Conservation (phyloP, 768 basidiomycete species). For the Agrocybe praecox region DNA sequence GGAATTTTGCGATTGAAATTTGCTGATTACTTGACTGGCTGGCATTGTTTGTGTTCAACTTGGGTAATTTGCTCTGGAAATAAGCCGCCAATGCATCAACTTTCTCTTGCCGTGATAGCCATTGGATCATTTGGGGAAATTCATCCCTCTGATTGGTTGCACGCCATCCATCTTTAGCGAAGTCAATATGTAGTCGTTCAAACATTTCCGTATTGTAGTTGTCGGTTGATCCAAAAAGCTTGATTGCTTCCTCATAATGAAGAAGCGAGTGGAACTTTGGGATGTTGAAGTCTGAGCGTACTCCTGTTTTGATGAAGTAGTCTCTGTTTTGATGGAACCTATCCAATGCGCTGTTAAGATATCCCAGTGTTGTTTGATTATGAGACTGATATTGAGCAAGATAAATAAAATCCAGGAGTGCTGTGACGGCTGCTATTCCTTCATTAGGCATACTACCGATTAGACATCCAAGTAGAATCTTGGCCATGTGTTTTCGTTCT, state of each 20-base stretch:
- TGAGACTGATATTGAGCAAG: slow-evolving; percentile 24
- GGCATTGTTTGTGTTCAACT: neutral
- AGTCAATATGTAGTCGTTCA: slow-evolving; percentile 39
- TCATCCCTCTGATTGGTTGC: slow-evolving; percentile 27
- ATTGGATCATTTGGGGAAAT: slow-evolving; percentile 38
- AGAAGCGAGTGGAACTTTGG: slow-evolving; percentile 21
- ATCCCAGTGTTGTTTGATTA: slow-evolving; percentile 20
- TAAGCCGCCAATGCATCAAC: neutral
- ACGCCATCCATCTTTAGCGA: slow-evolving; percentile 32
- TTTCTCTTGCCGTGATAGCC: slow-evolving; percentile 35
- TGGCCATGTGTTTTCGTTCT: slow-evolving; percentile 38
- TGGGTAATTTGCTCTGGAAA: neutral
- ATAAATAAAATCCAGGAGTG: slow-evolving; percentile 33
- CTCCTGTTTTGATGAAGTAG: slow-evolving; percentile 12
- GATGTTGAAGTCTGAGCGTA: slow-evolving; percentile 32
- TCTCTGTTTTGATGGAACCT: slow-evolving; percentile 13
- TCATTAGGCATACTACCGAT: slow-evolving; percentile 18
- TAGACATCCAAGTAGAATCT: slow-evolving; percentile 31
- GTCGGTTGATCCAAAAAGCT: slow-evolving; percentile 28
- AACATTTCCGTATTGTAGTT: slow-evolving; percentile 32
- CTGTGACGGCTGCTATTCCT: slow-evolving; percentile 15
- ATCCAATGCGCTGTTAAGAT: slow-evolving; percentile 14
- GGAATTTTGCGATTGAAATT: slow-evolving; percentile 13
- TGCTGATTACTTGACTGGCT: neutral
- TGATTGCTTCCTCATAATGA: slow-evolving; percentile 26